Conservation (phyloP, 345 rosid species). For the Brassica nigra region DNA sequence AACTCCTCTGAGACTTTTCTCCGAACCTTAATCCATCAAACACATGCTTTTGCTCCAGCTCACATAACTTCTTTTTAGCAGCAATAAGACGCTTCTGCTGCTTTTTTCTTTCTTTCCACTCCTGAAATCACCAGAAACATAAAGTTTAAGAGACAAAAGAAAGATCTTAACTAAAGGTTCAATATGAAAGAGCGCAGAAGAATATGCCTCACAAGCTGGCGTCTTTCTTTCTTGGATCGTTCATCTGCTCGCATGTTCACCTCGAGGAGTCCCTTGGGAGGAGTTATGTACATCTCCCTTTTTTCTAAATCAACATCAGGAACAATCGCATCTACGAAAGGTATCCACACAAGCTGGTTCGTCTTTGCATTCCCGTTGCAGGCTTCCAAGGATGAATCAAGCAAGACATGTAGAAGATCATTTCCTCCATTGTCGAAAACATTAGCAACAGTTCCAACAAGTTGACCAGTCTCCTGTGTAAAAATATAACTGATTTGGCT, state of each 20-base stretch:
- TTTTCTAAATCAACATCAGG: constrained; percentile 72
- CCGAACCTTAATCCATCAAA: constrained; percentile 80
- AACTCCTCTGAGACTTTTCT: constrained; percentile 64
- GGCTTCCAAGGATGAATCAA: constrained; percentile 45
- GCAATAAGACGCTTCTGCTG: constrained; percentile 72
- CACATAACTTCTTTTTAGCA: constrained; percentile 80
- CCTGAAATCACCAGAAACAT: constrained; percentile 50
- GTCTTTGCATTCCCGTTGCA: constrained; percentile 47
- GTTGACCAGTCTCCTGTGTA: constrained; percentile 72
- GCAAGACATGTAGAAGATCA: constrained; percentile 81
- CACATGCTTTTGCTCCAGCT: constrained; percentile 85
- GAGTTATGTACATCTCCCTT: constrained; percentile 76
- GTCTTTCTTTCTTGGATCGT: constrained; percentile 89
- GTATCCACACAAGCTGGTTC: constrained; percentile 74
- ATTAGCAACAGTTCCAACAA: constrained; percentile 77
- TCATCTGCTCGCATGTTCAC: constrained; percentile 66
- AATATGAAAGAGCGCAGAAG: constrained; percentile 43
- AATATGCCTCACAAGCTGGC: constrained; percentile 88
- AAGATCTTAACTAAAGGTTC: neutral
- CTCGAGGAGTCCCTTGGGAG: constrained; percentile 90
- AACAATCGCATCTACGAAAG: constrained; percentile 86
- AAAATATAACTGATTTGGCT: neutral
- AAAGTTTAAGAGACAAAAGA: constrained; percentile 14
- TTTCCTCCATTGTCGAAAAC: constrained; percentile 73
- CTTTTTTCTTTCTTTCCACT: constrained; percentile 87